A percentile compares a stretch with the other conserved stretches of the same genome.
phyloP scores from a whole-genome alignment of 2,329 filamentous ascomycete species.

The Parastagonospora nodorum region DNA sequence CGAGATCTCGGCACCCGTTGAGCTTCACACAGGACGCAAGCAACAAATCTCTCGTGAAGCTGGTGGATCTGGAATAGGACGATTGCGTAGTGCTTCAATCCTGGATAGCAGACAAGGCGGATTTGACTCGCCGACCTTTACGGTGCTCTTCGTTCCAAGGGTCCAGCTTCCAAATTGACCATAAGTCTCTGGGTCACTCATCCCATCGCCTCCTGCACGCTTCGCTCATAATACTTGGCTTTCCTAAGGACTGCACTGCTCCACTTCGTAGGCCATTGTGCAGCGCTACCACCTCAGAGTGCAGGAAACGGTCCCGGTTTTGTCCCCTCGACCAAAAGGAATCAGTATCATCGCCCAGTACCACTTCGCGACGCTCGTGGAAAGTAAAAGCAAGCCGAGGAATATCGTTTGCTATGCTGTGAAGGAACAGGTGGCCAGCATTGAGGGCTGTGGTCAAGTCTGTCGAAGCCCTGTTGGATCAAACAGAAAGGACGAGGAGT shows the following conservation, averaged over 20 bases:
- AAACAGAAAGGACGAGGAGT: too few relatives aligned
- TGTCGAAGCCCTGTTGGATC: too few relatives aligned
- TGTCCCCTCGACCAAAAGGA: background rate
- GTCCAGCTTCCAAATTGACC: background rate
- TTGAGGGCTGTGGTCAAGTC: too few relatives aligned
- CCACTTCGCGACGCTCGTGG: background rate
- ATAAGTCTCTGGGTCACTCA: background rate
- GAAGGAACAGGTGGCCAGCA: too few relatives aligned
- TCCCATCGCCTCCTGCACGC: background rate
- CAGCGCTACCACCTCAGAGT: background rate
- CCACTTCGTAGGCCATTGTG: background rate
- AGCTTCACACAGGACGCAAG: constrained; percentile 29
- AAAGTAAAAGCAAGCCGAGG: too few relatives aligned
- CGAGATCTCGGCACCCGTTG: constrained; percentile 28
- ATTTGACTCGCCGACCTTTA: constrained; percentile 20
- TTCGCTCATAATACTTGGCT: background rate
- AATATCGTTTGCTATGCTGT: too few relatives aligned
- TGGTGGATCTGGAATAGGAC: constrained; percentile 35
- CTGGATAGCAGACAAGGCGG: background rate
- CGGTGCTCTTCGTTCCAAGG: too few relatives aligned
- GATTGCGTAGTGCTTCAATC: too few relatives aligned
- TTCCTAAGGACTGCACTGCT: background rate
- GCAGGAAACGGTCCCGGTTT: background rate
- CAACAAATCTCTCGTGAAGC: constrained; percentile 12
- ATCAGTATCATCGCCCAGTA: constrained; percentile 2